Percentiles rank a stretch among this genome's conserved stretches.
Conservation (phyloP, 306 rosid genomes). For the Dryas octopetala region DNA sequence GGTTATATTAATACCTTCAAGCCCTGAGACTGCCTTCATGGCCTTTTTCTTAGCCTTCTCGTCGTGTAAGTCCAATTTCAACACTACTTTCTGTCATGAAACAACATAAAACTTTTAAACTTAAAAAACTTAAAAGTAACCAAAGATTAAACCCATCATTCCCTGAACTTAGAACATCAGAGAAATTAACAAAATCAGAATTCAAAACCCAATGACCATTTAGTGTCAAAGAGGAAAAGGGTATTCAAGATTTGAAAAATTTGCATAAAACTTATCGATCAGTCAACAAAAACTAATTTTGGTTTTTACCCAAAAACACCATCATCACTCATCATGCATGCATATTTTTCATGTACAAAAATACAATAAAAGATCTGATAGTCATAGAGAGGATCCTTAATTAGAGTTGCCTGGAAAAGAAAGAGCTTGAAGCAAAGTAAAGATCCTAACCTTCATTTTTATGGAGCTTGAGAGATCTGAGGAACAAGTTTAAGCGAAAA, state of each 20-base stretch:
- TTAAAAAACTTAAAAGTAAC: background rate
- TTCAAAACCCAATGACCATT: background rate
- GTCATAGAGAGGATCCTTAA: background rate
- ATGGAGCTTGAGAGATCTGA: background rate
- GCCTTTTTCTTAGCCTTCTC: slow-evolving; percentile 53
- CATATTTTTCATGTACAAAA: background rate
- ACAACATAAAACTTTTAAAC: slow-evolving; percentile 1
- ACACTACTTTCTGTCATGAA: slow-evolving; percentile 59
- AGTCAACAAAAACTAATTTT: background rate
- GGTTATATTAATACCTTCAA: slow-evolving; percentile 42
- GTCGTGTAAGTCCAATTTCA: slow-evolving; percentile 49
- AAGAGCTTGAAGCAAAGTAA: background rate
- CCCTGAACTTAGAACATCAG: background rate
- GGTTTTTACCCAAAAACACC: background rate
- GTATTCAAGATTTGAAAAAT: background rate
- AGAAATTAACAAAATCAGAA: background rate
- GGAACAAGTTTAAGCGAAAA: too few species aligned
- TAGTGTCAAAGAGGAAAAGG: background rate
- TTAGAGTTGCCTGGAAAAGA: background rate
- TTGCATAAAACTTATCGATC: background rate
- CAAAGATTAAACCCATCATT: background rate
- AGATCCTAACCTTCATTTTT: slow-evolving; percentile 40
- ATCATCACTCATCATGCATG: background rate
- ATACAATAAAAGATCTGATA: background rate
- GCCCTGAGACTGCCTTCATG: slow-evolving; percentile 65